Evolutionary conservation across 768 basidiomycete species (phyloP).

Genomic region (Pleurotus giganteus): DNA sequence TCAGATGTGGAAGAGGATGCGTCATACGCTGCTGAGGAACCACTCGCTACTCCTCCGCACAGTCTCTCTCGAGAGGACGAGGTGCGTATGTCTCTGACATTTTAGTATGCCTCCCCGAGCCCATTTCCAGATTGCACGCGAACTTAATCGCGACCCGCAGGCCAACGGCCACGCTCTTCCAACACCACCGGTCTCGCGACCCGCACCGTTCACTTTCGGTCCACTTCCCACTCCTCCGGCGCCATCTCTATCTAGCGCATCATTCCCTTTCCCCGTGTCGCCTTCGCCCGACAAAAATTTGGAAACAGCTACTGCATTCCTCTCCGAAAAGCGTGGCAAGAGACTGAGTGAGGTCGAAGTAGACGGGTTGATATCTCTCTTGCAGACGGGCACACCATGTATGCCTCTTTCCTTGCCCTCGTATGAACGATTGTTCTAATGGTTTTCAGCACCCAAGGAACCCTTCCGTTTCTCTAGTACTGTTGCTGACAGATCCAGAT

Average conservation of each 20-base stretch:
- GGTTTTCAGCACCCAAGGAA: constrained; percentile 33
- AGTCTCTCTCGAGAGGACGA: constrained; percentile 14
- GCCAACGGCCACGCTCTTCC: background rate
- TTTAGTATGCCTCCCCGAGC: constrained; percentile 1
- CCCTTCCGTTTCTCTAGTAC: constrained; percentile 64
- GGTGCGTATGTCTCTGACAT: constrained; percentile 3
- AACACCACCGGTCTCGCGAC: constrained; percentile 9
- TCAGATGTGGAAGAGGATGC: constrained; percentile 20
- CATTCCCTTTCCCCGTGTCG: constrained; percentile 17
- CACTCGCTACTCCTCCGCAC: constrained; percentile 3
- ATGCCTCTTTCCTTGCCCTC: constrained; percentile 12
- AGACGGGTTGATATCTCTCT: constrained; percentile 52
- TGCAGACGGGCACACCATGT: constrained; percentile 41
- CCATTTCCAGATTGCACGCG: constrained; percentile 3
- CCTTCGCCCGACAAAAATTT: constrained; percentile 42
- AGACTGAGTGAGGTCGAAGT: constrained; percentile 51
- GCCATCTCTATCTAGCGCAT: constrained; percentile 2
- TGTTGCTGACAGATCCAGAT: constrained; percentile 26
- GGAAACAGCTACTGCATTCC: constrained; percentile 45
- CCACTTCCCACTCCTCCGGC: constrained; percentile 7
- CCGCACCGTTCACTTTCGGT: constrained; percentile 6
- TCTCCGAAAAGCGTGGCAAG: constrained; percentile 44
- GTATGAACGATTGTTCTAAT: constrained; percentile 7
- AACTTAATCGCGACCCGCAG: background rate
- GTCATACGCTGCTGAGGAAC: constrained; percentile 6